A percentile compares a stretch with the other conserved stretches of the same genome.
Evolutionary conservation across 768 basidiomycete species (phyloP).

Genomic region (Tricholoma matsutake): DNA sequence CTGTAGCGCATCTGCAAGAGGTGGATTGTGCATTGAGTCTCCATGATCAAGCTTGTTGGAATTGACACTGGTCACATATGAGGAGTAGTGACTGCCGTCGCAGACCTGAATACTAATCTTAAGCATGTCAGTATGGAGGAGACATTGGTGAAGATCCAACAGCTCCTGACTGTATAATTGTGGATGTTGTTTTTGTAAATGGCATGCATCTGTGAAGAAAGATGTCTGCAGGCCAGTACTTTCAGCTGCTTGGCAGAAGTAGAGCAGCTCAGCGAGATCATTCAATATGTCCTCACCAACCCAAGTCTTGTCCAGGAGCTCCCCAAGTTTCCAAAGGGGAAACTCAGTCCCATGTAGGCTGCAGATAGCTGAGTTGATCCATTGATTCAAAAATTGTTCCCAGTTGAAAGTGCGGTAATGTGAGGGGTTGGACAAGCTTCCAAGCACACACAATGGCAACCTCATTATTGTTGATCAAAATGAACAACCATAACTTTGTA

Average conservation of each 20-base stretch:
- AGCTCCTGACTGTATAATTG: slow-evolving; percentile 5
- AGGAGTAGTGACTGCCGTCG: slow-evolving; percentile 9
- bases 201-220: background rate
- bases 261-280: slow-evolving; percentile 15
- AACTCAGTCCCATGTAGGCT: slow-evolving; percentile 10
- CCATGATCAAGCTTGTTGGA: slow-evolving; percentile 9
- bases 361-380: slow-evolving; percentile 4
- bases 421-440: background rate
- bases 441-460: background rate
- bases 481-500: slow-evolving; percentile 2
- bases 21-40: slow-evolving; percentile 10
- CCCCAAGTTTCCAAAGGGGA: slow-evolving; percentile 17
- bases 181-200: slow-evolving; percentile 3
- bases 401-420: background rate
- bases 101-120: no score
- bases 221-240: slow-evolving; percentile 5
- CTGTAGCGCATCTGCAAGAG: slow-evolving; percentile 1
- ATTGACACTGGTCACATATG: slow-evolving; percentile 6
- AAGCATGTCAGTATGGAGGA: background rate
- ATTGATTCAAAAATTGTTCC: background rate
- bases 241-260: slow-evolving; percentile 8
- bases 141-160: background rate
- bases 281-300: slow-evolving; percentile 20
- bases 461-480: background rate
- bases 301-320: slow-evolving; percentile 23